These are phyloP conservation scores for Thermochaetoides thermophila DNA, from an alignment of 495 filamentous ascomycete genomes.

Conservation along the genomic window DNA sequence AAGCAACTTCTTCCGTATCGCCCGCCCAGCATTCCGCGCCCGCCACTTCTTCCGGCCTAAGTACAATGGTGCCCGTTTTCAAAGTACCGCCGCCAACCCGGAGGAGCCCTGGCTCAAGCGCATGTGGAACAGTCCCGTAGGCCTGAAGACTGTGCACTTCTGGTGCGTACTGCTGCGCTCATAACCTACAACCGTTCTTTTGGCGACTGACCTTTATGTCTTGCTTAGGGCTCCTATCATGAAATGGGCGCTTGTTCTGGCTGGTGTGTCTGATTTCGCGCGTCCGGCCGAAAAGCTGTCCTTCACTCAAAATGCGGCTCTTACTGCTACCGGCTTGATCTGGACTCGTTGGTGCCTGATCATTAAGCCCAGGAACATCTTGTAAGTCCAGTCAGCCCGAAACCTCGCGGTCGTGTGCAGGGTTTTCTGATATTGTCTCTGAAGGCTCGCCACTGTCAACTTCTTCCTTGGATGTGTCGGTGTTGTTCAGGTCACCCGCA, in stretches of 20 bases:
- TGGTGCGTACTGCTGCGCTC: too few relatives aligned
- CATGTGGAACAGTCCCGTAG: slow-evolving; percentile 76
- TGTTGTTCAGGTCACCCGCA: slow-evolving; percentile 63
- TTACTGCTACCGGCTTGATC: slow-evolving; percentile 81
- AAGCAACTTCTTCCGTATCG: slow-evolving; percentile 33
- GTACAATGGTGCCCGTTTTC: slow-evolving; percentile 45
- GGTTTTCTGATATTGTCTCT: too few relatives aligned
- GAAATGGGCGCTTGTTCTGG: slow-evolving; percentile 92
- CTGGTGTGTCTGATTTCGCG: slow-evolving; percentile 80
- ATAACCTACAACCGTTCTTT: too few relatives aligned
- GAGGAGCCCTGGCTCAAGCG: slow-evolving; percentile 48
- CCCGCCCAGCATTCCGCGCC: slow-evolving; percentile 31
- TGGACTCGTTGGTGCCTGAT: slow-evolving; percentile 99
- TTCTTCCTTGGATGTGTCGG: slow-evolving; percentile 92
- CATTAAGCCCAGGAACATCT: slow-evolving; percentile 81
- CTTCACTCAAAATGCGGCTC: slow-evolving; percentile 74
- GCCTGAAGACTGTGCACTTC: slow-evolving; percentile 95
- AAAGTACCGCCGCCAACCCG: slow-evolving; percentile 41
- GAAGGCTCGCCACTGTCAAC: slow-evolving; percentile 87
- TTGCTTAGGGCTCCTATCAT: slow-evolving; percentile 73
- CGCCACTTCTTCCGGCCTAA: slow-evolving; percentile 36
- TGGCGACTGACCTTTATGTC: neutral
- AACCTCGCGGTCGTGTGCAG: too few relatives aligned
- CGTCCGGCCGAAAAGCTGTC: slow-evolving; percentile 89
- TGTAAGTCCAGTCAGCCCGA: slow-evolving; percentile 37